Evolutionary conservation across 768 basidiomycete genomes (phyloP).

Genomic region (Pulveroboletus sp.): DNA sequence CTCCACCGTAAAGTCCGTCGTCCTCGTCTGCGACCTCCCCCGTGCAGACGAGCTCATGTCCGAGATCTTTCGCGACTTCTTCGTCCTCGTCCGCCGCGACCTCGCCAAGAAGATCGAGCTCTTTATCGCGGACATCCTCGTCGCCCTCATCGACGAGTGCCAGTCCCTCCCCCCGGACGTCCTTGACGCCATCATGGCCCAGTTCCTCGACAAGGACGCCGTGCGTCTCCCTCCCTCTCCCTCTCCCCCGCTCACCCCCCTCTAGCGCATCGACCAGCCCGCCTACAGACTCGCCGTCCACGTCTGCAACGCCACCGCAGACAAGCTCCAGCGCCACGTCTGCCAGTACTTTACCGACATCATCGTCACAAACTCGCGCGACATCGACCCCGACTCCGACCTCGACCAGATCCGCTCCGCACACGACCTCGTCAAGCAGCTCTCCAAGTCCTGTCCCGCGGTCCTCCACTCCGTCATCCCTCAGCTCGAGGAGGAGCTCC

Average conservation of each 20-base stretch:
- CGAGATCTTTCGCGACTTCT: slow-evolving; percentile 81
- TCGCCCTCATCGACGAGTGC: slow-evolving; percentile 85
- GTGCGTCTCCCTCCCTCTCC: slow-evolving; percentile 38
- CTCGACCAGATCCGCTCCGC: slow-evolving; percentile 67
- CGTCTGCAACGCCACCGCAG: slow-evolving; percentile 78
- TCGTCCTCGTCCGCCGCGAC: slow-evolving; percentile 71
- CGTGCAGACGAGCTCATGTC: slow-evolving; percentile 79
- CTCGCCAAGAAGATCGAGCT: slow-evolving; percentile 79
- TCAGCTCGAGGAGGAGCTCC: slow-evolving; percentile 86
- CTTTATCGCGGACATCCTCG: slow-evolving; percentile 85
- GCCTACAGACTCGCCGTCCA: slow-evolving; percentile 80
- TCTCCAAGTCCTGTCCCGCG: slow-evolving; percentile 75
- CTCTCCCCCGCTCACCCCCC: background rate
- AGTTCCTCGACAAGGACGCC: slow-evolving; percentile 77
- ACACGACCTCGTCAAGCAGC: slow-evolving; percentile 80
- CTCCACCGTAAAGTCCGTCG: slow-evolving; percentile 91
- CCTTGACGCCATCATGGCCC: slow-evolving; percentile 75
- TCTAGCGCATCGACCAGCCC: slow-evolving; percentile 64
- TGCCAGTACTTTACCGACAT: slow-evolving; percentile 92
- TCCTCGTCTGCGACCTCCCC: slow-evolving; percentile 88
- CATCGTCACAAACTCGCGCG: slow-evolving; percentile 55
- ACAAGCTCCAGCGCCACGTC: slow-evolving; percentile 85
- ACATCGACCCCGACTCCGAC: slow-evolving; percentile 55
- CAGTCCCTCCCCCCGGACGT: slow-evolving; percentile 72
- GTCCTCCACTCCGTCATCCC: slow-evolving; percentile 89